A percentile compares a stretch with the other conserved stretches of the same genome.
These are phyloP conservation scores for Acrasis kona DNA, from an alignment of 78 protist species.

Conservation along the genomic window DNA sequence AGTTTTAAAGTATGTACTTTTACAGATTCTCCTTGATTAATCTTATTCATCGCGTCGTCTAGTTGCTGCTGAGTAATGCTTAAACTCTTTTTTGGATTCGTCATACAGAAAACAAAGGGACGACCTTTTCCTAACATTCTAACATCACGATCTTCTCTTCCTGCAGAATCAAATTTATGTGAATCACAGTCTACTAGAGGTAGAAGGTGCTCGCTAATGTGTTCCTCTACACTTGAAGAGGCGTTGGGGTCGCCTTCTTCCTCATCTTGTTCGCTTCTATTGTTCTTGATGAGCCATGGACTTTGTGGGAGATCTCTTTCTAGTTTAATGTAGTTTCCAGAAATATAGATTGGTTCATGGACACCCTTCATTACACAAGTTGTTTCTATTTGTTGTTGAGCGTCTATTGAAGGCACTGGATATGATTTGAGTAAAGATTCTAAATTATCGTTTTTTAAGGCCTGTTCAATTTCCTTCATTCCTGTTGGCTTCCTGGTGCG, in stretches of 20 bases:
- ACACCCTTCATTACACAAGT: background rate
- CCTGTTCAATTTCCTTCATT: background rate
- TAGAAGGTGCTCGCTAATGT: background rate
- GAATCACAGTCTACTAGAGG: background rate
- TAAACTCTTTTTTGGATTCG: slow-evolving; percentile 19
- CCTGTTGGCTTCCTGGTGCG: no score
- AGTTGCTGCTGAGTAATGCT: slow-evolving; percentile 13
- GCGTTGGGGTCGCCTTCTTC: no score
- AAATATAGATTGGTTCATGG: background rate
- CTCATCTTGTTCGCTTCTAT: background rate
- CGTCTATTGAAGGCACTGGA: background rate
- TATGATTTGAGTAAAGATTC: background rate
- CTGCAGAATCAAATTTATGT: slow-evolving; percentile 32
- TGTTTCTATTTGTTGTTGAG: background rate
- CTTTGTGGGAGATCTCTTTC: background rate
- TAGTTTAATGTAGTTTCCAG: slow-evolving; percentile 12
- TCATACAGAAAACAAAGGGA: slow-evolving; percentile 66
- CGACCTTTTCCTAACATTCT: slow-evolving; percentile 84
- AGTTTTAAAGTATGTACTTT: background rate
- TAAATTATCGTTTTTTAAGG: background rate
- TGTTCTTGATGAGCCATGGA: background rate
- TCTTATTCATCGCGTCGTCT: background rate
- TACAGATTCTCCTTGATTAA: slow-evolving; percentile 1
- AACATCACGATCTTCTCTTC: slow-evolving; percentile 85
- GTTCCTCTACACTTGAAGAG: no score